Base-by-base conservation (phyloP, 345 rosid genomes). In the Brassica nigra region DNA sequence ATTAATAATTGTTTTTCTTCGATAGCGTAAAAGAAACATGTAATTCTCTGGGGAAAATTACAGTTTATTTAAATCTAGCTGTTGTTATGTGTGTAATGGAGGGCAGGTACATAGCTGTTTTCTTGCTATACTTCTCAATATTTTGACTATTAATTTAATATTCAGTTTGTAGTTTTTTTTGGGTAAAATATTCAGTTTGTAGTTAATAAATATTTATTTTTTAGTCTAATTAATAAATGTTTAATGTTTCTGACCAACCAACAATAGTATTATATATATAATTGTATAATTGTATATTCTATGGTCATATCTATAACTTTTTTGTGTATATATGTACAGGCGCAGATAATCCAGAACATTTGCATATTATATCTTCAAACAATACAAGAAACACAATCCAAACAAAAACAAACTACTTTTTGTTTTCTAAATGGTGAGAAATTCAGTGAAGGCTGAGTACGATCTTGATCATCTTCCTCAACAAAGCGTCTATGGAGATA, bases 1-100 rank as follows among this genome's bases (percentile, higher is more conserved):
- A 0, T 59, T 15, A 12, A 68, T 61, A 59, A 33, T 6, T 16
- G 52, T 61, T 74, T 47, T 3, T 33, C 18, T 54, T 75, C 54
- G 78, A 55, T 75, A 2, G 83, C 79, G 72, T 80, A 69, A 75
- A 62, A 54, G 75, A 75, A 74, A 75, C 76, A 75, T 39, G 57
- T 70, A 20, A 55, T 70, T 70, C 37, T 63, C 30, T 64, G 37
- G 23, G 4, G 11, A n/a, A 72, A 55, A 0, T 76, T 80, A 70
- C 76, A 14, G 31, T 57, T 70, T 75, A 70, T 63, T 62, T 29
- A 55, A 8, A 37, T 39, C 71, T 36, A 69, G 11, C 28, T 68
- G 75, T 73, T 58, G 11, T 9, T 54, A 62, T 37, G 31, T 64
- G 72, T 63, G 79, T 69, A 55, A 80, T 80, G 80, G 73, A 42